Evolutionary conservation across 23 red algal genomes (phyloP).

Genomic region (Agarophyton chilense): DNA sequence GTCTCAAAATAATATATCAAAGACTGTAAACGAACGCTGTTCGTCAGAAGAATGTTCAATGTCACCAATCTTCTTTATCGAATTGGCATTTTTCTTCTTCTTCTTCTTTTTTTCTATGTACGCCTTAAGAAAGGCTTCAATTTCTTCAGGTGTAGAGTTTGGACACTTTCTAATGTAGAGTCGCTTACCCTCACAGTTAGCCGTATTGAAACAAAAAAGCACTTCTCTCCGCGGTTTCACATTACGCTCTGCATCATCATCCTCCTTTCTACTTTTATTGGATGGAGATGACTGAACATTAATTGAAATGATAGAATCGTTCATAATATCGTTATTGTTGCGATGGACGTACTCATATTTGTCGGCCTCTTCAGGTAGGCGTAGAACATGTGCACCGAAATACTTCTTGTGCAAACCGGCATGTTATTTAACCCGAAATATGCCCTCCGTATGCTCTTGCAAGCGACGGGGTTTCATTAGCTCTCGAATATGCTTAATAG

Average conservation of each 20-base stretch:
- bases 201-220: not conserved
- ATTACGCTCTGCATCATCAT: not conserved
- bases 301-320: not conserved
- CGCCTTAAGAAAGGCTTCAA: not conserved
- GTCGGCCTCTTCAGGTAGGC: not conserved
- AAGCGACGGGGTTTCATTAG: not conserved
- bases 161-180: not conserved
- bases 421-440: not conserved
- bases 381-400: conserved; percentile 24
- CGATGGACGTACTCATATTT: not conserved
- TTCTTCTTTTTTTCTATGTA: not conserved
- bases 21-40: not conserved
- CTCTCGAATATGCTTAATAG: conserved; percentile 18
- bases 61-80: not conserved
- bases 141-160: not conserved
- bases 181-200: not conserved
- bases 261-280: not conserved
- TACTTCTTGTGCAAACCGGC: conserved; percentile 13
- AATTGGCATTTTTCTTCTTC: not conserved
- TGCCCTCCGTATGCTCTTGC: not conserved
- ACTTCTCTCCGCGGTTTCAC: not conserved
- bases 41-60: not conserved
- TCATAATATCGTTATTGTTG: not conserved
- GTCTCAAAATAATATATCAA: not conserved
- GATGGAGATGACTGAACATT: not conserved